Evolutionary conservation across 129 eudicot species (phyloP), one percentile per base, ranked within the genome.

Genomic region (Sambucus nigra): DNA sequence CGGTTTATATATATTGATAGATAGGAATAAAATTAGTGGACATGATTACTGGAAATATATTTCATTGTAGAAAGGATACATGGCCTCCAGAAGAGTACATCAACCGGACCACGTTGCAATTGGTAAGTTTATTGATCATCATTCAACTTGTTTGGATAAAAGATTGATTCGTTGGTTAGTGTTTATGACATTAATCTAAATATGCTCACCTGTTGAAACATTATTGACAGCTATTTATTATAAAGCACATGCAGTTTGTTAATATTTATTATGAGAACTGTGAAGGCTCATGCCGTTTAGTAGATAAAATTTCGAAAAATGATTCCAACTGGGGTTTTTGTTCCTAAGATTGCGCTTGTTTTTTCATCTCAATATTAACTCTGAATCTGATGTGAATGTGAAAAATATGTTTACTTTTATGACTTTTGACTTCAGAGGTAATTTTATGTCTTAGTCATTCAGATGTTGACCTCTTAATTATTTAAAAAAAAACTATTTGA

Each of bases 81-180:
- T 89, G 98, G 98, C 95, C 98, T 21, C 86, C 95, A 11, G 79
- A 81, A 50, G 98, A 89, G 62, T 89, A 89, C 55, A 64, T 89
- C 18, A 76, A 53, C 61, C 78, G 79, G 44, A 64, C 80, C 0
- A 79, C 80, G 47, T 69, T 85, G 76, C 94, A 89, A 55, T 72
- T 89, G 86, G 98, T 83, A 38, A 74, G 81, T 11, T 58, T 25
- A 65, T 35, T 26, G 20, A 2, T 53, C 0, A 27, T 53, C 39
- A 2, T 55, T 13, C 2, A 53, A 42, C 59, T 31, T 35, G 42
- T 35, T 3, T n/a, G n/a, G 13, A 2, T 35, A 1, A 35, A 35
- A 35, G 1, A 7, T 35, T 35, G 42, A 35, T 35, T 15, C 13
- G 1, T 35, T 15, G 42, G 1, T 35, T 35, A 35, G 13, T 35